Percentiles rank a stretch among this genome's conserved stretches.
These are phyloP conservation scores for Phytopythium oedochilum DNA, from an alignment of 352 stramenopile species.

Conservation along the genomic window DNA sequence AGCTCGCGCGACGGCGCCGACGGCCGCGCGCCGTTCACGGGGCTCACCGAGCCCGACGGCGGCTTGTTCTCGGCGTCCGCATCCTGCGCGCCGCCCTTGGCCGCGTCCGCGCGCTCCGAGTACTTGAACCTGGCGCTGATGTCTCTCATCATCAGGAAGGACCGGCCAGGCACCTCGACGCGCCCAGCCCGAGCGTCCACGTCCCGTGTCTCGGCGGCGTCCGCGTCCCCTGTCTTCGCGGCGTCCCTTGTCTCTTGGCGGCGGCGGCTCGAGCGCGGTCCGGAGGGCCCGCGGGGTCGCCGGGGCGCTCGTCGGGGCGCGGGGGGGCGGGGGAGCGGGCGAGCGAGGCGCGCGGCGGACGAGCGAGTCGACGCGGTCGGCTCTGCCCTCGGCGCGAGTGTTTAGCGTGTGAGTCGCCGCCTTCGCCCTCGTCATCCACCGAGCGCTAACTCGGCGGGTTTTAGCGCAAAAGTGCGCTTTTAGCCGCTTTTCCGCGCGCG, in stretches of 20 bases:
- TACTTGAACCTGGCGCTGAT: constrained; percentile 75
- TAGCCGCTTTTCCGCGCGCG: neutral
- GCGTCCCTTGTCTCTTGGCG: too few relatives aligned
- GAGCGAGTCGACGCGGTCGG: neutral
- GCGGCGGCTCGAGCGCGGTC: too few relatives aligned
- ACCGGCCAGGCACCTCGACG: neutral
- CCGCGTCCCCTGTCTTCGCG: too few relatives aligned
- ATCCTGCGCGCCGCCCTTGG: neutral
- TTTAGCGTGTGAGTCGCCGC: neutral
- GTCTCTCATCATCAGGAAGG: constrained; percentile 43
- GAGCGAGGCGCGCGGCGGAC: neutral
- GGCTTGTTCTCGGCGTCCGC: neutral
- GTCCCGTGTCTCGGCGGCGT: too few relatives aligned
- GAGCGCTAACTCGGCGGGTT: neutral
- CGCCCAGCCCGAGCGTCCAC: too few relatives aligned
- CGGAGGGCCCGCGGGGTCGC: too few relatives aligned
- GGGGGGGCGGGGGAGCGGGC: too few relatives aligned
- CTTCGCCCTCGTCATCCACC: neutral
- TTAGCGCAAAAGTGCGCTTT: too few relatives aligned
- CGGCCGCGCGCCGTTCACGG: constrained; percentile 5
- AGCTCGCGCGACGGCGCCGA: constrained; percentile 43
- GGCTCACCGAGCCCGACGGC: neutral
- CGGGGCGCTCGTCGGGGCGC: too few relatives aligned
- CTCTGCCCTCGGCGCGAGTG: neutral
- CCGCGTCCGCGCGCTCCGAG: constrained; percentile 34